These are phyloP conservation scores for Rhizopus arrhizus DNA, from an alignment of 371 early-diverging fungal genomes.

Conservation along the genomic window DNA sequence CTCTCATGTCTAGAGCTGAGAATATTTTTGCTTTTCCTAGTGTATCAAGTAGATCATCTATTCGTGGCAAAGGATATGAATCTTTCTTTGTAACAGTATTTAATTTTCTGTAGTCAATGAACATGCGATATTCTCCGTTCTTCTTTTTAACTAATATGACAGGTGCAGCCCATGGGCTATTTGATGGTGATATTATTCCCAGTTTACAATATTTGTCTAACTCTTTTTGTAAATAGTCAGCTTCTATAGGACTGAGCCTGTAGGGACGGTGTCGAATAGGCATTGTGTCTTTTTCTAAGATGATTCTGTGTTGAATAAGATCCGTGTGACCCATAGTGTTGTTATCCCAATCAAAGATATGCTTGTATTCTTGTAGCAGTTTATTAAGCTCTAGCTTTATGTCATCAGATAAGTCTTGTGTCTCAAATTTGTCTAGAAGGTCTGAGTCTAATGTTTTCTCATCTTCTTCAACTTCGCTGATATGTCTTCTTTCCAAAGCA, in stretches of 20 bases:
- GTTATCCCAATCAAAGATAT: too few species aligned
- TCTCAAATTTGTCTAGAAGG: too few species aligned
- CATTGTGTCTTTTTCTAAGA: too few species aligned
- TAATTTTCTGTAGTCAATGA: constrained; percentile 46
- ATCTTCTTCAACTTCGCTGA: too few species aligned
- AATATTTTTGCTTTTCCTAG: constrained; percentile 33
- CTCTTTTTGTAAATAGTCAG: constrained; percentile 15
- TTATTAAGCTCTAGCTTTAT: too few species aligned
- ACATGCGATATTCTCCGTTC: constrained; percentile 32
- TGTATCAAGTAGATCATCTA: constrained; percentile 35
- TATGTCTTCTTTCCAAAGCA: too few species aligned
- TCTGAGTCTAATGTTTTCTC: too few species aligned
- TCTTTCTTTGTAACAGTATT: constrained; percentile 36
- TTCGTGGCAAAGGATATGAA: constrained; percentile 36
- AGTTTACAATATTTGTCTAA: constrained; percentile 14
- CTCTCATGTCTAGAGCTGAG: constrained; percentile 11
- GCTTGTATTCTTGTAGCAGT: too few species aligned
- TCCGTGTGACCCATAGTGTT: too few species aligned
- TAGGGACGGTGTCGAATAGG: too few species aligned
- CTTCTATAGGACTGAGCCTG: constrained; percentile 6
- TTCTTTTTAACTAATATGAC: constrained; percentile 50
- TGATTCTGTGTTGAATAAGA: too few species aligned
- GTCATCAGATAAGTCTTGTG: too few species aligned
- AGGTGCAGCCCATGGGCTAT: constrained; percentile 33
- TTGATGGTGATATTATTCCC: constrained; percentile 22